Percentiles rank a stretch among this genome's conserved stretches.
Evolutionary conservation across 208 protist genomes (phyloP).

Genomic region (Jaenimonas drosophilae): DNA sequence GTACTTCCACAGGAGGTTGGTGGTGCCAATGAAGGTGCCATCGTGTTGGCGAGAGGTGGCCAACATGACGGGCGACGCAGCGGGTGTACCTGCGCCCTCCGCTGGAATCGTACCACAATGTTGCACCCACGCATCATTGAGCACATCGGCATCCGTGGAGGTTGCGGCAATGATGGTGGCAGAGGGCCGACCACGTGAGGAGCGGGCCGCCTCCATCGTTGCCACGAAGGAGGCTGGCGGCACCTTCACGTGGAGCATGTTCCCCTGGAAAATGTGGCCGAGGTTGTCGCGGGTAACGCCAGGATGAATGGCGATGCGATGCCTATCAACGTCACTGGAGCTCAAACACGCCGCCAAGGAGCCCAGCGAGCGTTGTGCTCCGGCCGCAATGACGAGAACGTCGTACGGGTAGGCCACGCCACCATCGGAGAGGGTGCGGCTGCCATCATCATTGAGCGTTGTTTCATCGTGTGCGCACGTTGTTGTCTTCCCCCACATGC

Average conservation of each 20-base stretch:
- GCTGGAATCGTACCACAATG: no score
- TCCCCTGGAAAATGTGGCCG: slow-evolving; percentile 44
- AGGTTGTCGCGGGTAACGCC: slow-evolving; percentile 70
- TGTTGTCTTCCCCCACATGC: no score
- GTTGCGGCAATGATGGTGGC: background rate
- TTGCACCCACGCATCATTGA: background rate
- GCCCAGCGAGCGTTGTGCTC: slow-evolving; percentile 43
- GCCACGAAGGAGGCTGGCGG: slow-evolving; percentile 55
- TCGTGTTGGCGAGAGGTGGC: slow-evolving; percentile 51
- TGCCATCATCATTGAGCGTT: slow-evolving; percentile 11
- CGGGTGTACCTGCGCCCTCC: background rate
- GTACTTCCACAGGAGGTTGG: slow-evolving; percentile 76
- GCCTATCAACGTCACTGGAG: slow-evolving; percentile 33
- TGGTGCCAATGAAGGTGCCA: slow-evolving; percentile 64
- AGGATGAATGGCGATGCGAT: slow-evolving; percentile 70
- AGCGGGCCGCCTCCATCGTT: slow-evolving; percentile 19
- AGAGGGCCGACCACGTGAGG: background rate
- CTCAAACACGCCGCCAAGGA: slow-evolving; percentile 16
- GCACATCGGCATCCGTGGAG: background rate
- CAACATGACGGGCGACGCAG: background rate
- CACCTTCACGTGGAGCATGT: slow-evolving; percentile 71
- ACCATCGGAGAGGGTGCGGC: slow-evolving; percentile 13
- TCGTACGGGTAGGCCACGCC: slow-evolving; percentile 56
- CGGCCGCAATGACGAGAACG: slow-evolving; percentile 65
- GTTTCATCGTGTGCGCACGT: no score